Percentiles rank a stretch among this genome's conserved stretches.
Evolutionary conservation across 768 basidiomycete species (phyloP).

Genomic region (Macrolepiota albuminosa): DNA sequence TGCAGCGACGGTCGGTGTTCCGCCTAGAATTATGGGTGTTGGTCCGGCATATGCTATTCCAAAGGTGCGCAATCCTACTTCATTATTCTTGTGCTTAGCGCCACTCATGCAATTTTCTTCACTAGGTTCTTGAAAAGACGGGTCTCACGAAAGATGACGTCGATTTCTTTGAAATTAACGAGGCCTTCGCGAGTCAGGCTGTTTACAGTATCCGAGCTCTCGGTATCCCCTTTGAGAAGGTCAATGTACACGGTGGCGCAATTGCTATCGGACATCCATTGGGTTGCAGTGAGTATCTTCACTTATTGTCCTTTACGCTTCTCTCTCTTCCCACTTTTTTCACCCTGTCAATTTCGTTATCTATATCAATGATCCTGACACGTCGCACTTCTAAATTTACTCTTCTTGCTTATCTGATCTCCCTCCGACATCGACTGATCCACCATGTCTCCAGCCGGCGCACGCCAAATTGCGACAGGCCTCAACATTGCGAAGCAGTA

Average conservation of each 20-base stretch:
- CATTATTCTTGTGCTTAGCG: no score
- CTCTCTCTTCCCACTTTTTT: no score
- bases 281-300: constrained; percentile 60
- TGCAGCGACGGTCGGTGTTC: neutral
- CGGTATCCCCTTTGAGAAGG: constrained; percentile 69
- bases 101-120: no score
- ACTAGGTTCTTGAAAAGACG: constrained; percentile 48
- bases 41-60: neutral
- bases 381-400: no score
- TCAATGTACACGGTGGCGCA: constrained; percentile 85
- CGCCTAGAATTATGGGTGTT: neutral
- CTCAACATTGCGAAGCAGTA: constrained; percentile 77
- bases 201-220: constrained; percentile 68
- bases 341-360: no score
- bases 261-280: constrained; percentile 90
- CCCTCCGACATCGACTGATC: no score
- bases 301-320: neutral
- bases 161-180: constrained; percentile 92
- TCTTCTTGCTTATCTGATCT: no score
- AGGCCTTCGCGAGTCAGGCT: constrained; percentile 85
- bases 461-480: constrained; percentile 84
- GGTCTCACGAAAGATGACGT: constrained; percentile 67
- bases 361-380: no score
- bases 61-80: neutral
- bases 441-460: constrained; percentile 49